Percentiles rank a stretch among this genome's conserved stretches.
Evolutionary conservation across 768 basidiomycete species (phyloP).

Genomic region (Xerocomus potaroensis): DNA sequence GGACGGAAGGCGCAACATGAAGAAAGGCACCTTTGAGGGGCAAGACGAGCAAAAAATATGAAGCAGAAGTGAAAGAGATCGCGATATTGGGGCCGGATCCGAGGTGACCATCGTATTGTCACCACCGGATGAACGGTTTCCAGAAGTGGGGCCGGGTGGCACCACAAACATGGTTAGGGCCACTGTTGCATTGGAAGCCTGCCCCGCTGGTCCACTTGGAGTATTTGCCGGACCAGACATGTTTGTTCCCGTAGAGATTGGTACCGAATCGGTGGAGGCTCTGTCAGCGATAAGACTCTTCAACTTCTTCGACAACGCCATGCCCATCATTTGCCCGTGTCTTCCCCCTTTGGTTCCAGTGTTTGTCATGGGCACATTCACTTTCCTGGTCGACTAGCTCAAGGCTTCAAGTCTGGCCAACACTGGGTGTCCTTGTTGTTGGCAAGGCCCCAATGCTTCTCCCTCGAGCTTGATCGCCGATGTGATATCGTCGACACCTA

Average conservation of each 20-base stretch:
- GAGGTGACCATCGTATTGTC: conserved; percentile 22
- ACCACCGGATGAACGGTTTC: conserved; percentile 7
- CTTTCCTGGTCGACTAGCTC: too few species aligned
- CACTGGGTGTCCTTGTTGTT: too few species aligned
- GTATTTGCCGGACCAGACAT: conserved; percentile 25
- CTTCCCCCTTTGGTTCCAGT: conserved; percentile 21
- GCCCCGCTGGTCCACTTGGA: conserved; percentile 11
- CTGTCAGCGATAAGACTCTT: conserved; percentile 44
- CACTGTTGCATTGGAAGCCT: conserved; percentile 4
- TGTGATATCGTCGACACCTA: too few species aligned
- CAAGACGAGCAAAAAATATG: conserved; percentile 87
- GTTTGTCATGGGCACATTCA: conserved; percentile 17
- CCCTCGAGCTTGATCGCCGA: too few species aligned
- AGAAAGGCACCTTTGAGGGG: conserved; percentile 91
- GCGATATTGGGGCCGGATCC: conserved; percentile 45
- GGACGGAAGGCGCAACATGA: conserved; percentile 83
- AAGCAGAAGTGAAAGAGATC: conserved; percentile 39
- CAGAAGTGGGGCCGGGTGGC: conserved; percentile 13
- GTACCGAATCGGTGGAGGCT: conserved; percentile 45
- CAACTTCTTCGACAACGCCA: conserved; percentile 50
- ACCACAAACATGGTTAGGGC: conserved; percentile 21
- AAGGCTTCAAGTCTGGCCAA: too few species aligned
- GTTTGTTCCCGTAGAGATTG: conserved; percentile 40
- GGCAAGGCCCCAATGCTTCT: too few species aligned
- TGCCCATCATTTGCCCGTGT: conserved; percentile 25